Percentiles rank a stretch among this genome's conserved stretches.
phyloP scores from a whole-genome alignment of 345 rosid species.

The Lepidium africanum region DNA sequence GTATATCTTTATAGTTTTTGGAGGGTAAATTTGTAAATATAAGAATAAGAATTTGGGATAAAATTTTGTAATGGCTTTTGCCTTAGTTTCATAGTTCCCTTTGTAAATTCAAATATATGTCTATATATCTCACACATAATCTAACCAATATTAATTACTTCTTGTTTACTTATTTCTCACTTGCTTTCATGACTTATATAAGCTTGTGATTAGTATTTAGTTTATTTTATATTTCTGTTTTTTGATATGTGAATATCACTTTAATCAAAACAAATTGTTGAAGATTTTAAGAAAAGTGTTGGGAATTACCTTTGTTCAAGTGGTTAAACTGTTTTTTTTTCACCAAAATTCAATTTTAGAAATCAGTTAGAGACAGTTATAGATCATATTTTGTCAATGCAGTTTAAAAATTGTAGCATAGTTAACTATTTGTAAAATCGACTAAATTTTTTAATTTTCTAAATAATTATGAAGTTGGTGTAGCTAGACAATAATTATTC shows the following conservation, averaged over 20 bases:
- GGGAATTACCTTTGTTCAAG: too few relatives aligned
- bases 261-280: background rate
- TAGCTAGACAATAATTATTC: background rate
- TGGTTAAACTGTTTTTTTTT: too few relatives aligned
- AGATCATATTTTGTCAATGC: too few relatives aligned
- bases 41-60: constrained; percentile 2
- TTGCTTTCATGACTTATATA: background rate
- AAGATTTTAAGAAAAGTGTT: background rate
- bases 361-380: too few relatives aligned
- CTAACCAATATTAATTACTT: constrained; percentile 8
- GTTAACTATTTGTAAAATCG: background rate
- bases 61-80: constrained; percentile 25
- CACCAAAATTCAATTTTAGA: too few relatives aligned
- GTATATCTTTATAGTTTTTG: background rate
- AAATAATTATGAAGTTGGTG: background rate
- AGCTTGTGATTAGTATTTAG: background rate
- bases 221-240: background rate
- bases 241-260: background rate
- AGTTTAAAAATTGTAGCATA: background rate
- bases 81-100: constrained; percentile 5
- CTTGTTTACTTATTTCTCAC: background rate
- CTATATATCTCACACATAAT: constrained; percentile 18
- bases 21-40: constrained; percentile 15
- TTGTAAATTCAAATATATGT: constrained; percentile 11
- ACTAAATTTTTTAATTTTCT: background rate